phyloP scores from a whole-genome alignment of 1,284 basidiomycete genomes.

The Microbotryum saponariae region DNA sequence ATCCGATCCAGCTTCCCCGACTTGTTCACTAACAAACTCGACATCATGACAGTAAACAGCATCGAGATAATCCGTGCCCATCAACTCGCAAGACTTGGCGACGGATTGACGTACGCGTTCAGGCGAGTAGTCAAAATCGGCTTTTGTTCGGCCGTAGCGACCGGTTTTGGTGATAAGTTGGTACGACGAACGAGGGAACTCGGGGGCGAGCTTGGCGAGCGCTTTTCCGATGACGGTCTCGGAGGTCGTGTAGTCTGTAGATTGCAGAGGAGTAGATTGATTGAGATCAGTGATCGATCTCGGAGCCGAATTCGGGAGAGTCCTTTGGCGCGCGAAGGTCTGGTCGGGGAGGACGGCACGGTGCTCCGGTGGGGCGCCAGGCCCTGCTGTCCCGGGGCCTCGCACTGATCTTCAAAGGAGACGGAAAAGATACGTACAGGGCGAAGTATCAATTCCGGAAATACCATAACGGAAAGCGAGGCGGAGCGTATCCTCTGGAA shows the following conservation, averaged over 20 bases:
- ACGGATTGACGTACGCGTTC: constrained; percentile 62
- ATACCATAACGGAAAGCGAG: constrained; percentile 62
- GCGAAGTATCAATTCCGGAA: constrained; percentile 69
- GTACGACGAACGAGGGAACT: constrained; percentile 74
- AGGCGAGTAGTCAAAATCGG: constrained; percentile 70
- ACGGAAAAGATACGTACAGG: constrained; percentile 44
- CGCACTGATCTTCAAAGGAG: constrained; percentile 37
- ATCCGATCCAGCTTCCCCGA: constrained; percentile 31
- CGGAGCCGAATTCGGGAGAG: too few species aligned
- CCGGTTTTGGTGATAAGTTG: constrained; percentile 88
- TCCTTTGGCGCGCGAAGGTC: background rate
- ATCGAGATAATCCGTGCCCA: constrained; percentile 77
- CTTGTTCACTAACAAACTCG: constrained; percentile 60
- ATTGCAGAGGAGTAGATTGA: background rate
- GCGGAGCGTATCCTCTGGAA: constrained; percentile 26
- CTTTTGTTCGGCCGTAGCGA: constrained; percentile 58
- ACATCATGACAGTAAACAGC: constrained; percentile 83
- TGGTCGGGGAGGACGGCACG: background rate
- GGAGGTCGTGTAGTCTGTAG: constrained; percentile 67
- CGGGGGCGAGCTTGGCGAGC: constrained; percentile 55
- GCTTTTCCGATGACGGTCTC: constrained; percentile 70
- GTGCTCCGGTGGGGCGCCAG: background rate
- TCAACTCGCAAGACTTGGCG: constrained; percentile 59
- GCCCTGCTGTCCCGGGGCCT: background rate
- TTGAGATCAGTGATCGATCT: too few species aligned